Evolutionary conservation across 2,329 filamentous ascomycete species (phyloP).

Genomic region (Xylaria sp.): DNA sequence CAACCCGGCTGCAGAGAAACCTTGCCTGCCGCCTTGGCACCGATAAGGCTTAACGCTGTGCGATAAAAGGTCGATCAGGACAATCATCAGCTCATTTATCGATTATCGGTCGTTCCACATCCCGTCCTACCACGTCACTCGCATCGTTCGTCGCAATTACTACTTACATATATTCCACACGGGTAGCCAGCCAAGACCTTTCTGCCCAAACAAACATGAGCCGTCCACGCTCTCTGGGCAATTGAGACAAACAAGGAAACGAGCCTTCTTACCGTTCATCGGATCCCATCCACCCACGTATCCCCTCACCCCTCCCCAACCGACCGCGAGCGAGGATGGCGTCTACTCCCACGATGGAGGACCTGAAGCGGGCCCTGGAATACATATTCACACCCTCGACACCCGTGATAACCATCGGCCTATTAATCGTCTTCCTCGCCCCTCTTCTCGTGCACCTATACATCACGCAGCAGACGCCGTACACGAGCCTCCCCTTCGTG

Average conservation of each 20-base stretch:
- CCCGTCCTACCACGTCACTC: conserved; percentile 31
- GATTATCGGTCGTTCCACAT: conserved; percentile 29
- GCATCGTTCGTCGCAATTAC: not conserved
- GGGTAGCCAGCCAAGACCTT: not conserved
- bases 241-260: not conserved
- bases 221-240: not conserved
- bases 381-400: conserved; percentile 68
- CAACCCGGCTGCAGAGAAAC: conserved; percentile 2
- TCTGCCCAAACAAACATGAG: conserved; percentile 14
- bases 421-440: conserved; percentile 74
- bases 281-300: not conserved
- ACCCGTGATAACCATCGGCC: conserved; percentile 72
- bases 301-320: not conserved
- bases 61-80: conserved; percentile 15
- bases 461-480: conserved; percentile 74
- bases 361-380: conserved; percentile 57
- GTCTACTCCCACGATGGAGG: conserved; percentile 46
- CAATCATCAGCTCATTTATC: conserved; percentile 25
- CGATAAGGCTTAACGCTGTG: not conserved
- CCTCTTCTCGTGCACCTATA: conserved; percentile 82
- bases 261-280: not conserved
- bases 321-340: conserved; percentile 23
- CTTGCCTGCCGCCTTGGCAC: conserved; percentile 24
- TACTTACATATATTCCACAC: not conserved
- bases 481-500: conserved; percentile 77